Conservation (phyloP, 805 yeast genomes). For the Cyberlindnera meyerae region DNA sequence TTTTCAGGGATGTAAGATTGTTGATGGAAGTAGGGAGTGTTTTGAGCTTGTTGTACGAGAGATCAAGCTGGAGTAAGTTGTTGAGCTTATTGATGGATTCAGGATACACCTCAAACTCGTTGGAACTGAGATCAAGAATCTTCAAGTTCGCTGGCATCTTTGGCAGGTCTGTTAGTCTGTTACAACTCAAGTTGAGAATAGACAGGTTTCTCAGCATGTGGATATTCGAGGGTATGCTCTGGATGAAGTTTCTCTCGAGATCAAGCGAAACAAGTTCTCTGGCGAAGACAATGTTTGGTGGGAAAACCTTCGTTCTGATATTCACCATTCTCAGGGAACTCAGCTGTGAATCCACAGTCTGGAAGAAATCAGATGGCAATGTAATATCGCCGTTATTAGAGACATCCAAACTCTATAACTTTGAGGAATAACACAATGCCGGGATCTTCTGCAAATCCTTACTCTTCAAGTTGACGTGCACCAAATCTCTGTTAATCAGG, state of each 20-base stretch:
- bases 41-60: conserved; percentile 74
- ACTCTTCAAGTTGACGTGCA: conserved; percentile 67
- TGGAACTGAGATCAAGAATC: conserved; percentile 73
- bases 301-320: conserved; percentile 71
- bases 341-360: conserved; percentile 65
- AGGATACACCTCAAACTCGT: conserved; percentile 59
- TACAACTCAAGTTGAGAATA: conserved; percentile 65
- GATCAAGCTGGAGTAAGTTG: conserved; percentile 60
- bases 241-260: conserved; percentile 73
- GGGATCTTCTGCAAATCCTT: conserved; percentile 82
- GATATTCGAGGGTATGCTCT: conserved; percentile 53
- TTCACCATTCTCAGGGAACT: conserved; percentile 61
- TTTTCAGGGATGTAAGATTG: conserved; percentile 54
- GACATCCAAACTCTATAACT: conserved; percentile 75
- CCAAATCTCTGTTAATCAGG: conserved; percentile 58
- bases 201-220: conserved; percentile 50
- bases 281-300: conserved; percentile 67
- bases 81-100: conserved; percentile 57
- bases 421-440: conserved; percentile 73
- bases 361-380: conserved; percentile 81
- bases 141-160: conserved; percentile 48
- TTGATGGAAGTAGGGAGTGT: conserved; percentile 58
- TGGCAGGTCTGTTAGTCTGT: conserved; percentile 63
- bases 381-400: conserved; percentile 83
- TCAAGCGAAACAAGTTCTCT: conserved; percentile 61